Percentiles rank a stretch among this genome's conserved stretches.
Evolutionary conservation across 306 rosid species (phyloP).

Genomic region (Ormosia emarginata): DNA sequence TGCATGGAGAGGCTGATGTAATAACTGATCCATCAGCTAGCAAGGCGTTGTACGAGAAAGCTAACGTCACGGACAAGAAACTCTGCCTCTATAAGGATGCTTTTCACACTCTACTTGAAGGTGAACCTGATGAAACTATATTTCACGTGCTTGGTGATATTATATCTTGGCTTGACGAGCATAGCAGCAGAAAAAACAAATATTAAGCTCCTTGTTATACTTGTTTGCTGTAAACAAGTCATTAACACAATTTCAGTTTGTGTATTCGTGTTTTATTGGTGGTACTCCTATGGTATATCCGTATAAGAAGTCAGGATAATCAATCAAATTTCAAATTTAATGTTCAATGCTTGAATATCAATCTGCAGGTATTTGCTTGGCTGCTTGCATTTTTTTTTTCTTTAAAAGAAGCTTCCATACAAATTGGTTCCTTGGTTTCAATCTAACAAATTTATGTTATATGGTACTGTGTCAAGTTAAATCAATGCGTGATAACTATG

Average conservation of each 20-base stretch:
- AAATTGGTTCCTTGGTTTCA: not conserved
- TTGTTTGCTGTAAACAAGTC: not conserved
- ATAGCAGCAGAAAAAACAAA: conserved; percentile 33
- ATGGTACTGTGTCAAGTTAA: no score
- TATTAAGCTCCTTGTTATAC: conserved; percentile 14
- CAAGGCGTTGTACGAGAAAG: conserved; percentile 45
- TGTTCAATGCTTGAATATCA: conserved; percentile 16
- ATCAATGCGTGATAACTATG: no score
- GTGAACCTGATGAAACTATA: conserved; percentile 51
- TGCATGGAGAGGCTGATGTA: conserved; percentile 56
- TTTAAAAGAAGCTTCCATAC: not conserved
- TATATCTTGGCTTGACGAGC: conserved; percentile 40
- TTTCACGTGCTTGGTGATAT: conserved; percentile 44
- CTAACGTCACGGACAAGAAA: conserved; percentile 45
- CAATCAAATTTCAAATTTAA: not conserved
- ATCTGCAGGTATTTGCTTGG: conserved; percentile 13
- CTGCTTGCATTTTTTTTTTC: not conserved
- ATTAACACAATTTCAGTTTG: not conserved
- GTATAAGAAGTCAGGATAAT: not conserved
- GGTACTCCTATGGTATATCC: not conserved
- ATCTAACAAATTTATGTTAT: not conserved
- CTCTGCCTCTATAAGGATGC: conserved; percentile 49
- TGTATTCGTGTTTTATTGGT: not conserved
- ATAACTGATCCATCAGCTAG: conserved; percentile 56
- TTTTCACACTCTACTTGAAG: conserved; percentile 42